These are phyloP conservation scores for Aspergillus neotritici DNA, from an alignment of 2,329 filamentous ascomycete species.

Conservation along the genomic window DNA sequence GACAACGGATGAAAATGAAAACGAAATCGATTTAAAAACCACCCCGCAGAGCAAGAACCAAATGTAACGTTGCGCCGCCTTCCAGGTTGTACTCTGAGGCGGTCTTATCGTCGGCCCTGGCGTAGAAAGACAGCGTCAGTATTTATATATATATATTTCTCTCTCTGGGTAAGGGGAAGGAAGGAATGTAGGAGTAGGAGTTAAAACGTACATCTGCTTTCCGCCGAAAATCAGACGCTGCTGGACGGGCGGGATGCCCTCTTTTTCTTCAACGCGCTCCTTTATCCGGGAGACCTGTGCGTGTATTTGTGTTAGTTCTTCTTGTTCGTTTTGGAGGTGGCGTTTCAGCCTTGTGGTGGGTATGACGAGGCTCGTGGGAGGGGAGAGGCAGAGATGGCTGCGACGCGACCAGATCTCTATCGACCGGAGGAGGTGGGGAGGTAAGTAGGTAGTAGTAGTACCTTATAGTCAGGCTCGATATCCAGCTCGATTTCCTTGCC, in stretches of 20 bases:
- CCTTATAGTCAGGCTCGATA: constrained; percentile 91
- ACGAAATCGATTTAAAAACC: constrained; percentile 41
- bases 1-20: constrained; percentile 5
- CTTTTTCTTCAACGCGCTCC: constrained; percentile 98
- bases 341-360: not conserved
- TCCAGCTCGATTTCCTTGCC: constrained; percentile 99
- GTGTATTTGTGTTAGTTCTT: not conserved
- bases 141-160: not conserved
- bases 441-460: constrained; percentile 32
- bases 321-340: not conserved
- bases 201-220: constrained; percentile 97
- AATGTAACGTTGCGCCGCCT: constrained; percentile 86
- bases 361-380: not conserved
- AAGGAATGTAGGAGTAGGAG: constrained; percentile 13
- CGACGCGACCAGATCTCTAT: no score
- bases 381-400: not conserved
- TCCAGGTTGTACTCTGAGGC: constrained; percentile 85
- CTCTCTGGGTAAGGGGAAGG: not conserved
- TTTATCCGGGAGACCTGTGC: constrained; percentile 86
- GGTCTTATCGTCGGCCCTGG: constrained; percentile 90
- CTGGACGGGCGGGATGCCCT: constrained; percentile 94
- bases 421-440: no score
- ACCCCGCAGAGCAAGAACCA: constrained; percentile 89
- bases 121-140: constrained; percentile 4
- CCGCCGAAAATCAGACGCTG: constrained; percentile 94